Percentiles rank a stretch among this genome's conserved stretches.
Evolutionary conservation across 2,329 filamentous ascomycete species (phyloP).

Genomic region (Botrytis medusae): DNA sequence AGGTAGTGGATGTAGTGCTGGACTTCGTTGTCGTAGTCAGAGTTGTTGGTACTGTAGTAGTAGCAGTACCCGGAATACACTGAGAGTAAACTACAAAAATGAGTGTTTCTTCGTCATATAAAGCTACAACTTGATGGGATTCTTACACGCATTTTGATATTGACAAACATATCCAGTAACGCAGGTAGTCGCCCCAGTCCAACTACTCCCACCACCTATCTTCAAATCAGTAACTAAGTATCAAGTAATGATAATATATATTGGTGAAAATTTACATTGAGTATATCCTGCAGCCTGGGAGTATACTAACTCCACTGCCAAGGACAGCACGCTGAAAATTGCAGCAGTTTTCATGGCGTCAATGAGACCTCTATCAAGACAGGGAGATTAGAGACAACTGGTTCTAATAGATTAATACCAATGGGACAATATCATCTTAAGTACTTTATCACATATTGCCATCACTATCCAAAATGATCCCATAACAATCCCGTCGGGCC

Average conservation of each 20-base stretch:
- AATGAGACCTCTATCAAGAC: neutral
- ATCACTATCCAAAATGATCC: neutral
- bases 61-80: slow-evolving; percentile 21
- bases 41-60: slow-evolving; percentile 6
- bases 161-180: slow-evolving; percentile 18
- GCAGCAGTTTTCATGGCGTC: slow-evolving; percentile 14
- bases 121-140: neutral
- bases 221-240: neutral
- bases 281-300: slow-evolving; percentile 16
- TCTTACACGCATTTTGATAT: slow-evolving; percentile 22
- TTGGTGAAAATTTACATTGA: slow-evolving; percentile 19
- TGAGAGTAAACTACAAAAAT: slow-evolving; percentile 23
- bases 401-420: neutral
- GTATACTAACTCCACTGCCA: slow-evolving; percentile 19
- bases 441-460: neutral
- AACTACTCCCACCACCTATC: slow-evolving; percentile 15
- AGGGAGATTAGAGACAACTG: neutral
- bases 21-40: slow-evolving; percentile 11
- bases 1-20: neutral
- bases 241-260: neutral
- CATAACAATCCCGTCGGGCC: neutral
- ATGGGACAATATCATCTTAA: slow-evolving; percentile 5
- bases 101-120: neutral
- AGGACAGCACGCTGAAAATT: slow-evolving; percentile 4
- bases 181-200: slow-evolving; percentile 19